Conservation (phyloP, 1,139 yeast genomes). For the Eremothecium gossypii region DNA sequence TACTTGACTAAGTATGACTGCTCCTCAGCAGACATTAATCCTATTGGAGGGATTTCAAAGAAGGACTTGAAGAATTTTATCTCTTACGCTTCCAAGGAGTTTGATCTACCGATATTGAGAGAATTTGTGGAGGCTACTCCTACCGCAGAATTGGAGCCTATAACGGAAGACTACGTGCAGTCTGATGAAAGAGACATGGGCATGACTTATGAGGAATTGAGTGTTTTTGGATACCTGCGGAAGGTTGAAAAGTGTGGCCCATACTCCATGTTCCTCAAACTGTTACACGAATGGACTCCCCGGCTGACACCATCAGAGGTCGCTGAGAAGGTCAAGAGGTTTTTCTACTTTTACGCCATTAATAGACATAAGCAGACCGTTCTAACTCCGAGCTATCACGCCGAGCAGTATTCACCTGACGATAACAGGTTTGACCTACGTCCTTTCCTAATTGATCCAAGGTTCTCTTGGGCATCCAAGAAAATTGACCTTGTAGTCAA, state of each 20-base stretch:
- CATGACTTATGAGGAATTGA: slow-evolving; percentile 87
- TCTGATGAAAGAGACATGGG: slow-evolving; percentile 98
- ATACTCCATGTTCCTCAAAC: slow-evolving; percentile 80
- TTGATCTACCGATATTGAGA: slow-evolving; percentile 64
- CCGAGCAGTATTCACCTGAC: slow-evolving; percentile 96
- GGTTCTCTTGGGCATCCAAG: slow-evolving; percentile 81
- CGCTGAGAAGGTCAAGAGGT: slow-evolving; percentile 85
- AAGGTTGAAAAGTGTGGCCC: slow-evolving; percentile 96
- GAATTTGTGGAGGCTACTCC: slow-evolving; percentile 87
- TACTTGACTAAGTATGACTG: slow-evolving; percentile 94
- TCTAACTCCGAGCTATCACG: slow-evolving; percentile 92
- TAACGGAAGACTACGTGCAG: slow-evolving; percentile 82
- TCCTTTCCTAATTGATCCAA: slow-evolving; percentile 87
- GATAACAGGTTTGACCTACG: slow-evolving; percentile 92
- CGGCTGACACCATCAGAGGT: slow-evolving; percentile 70
- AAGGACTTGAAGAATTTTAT: slow-evolving; percentile 84
- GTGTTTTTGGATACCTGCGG: slow-evolving; percentile 83
- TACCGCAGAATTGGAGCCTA: slow-evolving; percentile 96
- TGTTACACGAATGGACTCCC: slow-evolving; percentile 89
- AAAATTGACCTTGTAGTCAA: slow-evolving; percentile 73
- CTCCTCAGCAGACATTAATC: slow-evolving; percentile 93
- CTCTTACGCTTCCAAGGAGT: slow-evolving; percentile 60
- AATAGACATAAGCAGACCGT: slow-evolving; percentile 97
- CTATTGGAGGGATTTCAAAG: slow-evolving; percentile 94
- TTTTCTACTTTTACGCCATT: slow-evolving; percentile 87